A percentile compares a stretch with the other conserved stretches of the same genome.
Conservation (phyloP, 2,329 filamentous ascomycete genomes). For the Nemania abortiva region DNA sequence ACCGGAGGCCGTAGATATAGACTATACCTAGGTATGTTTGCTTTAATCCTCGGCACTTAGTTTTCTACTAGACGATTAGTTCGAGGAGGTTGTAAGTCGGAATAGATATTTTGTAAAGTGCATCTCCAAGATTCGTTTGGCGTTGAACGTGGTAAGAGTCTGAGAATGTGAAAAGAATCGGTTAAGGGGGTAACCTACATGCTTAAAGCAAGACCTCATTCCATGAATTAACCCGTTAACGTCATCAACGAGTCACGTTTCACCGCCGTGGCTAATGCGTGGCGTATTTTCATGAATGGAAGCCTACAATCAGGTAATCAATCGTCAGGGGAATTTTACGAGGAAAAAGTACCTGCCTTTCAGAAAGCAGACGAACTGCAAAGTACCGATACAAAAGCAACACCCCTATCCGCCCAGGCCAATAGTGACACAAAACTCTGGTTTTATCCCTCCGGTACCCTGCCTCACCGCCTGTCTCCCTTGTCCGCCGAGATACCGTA, state of each 20-base stretch:
- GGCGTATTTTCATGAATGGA: constrained; percentile 9
- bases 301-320: not conserved
- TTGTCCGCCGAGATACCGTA: not conserved
- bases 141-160: not conserved
- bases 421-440: constrained; percentile 10
- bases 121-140: not conserved
- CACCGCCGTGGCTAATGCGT: constrained; percentile 20
- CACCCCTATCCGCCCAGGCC: not conserved
- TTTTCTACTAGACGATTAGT: not conserved
- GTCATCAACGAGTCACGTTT: not conserved
- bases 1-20: not conserved
- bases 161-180: not conserved
- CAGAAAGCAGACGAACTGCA: not conserved
- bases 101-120: not conserved
- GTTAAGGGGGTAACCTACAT: not conserved
- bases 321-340: not conserved
- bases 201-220: not conserved
- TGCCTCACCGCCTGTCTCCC: not conserved
- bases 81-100: not conserved
- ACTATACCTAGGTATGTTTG: not conserved
- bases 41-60: not conserved
- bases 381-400: constrained; percentile 34
- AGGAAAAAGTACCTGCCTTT: not conserved
- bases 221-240: not conserved
- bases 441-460: not conserved